These are phyloP conservation scores for Bacidia gigantensis DNA, from an alignment of 495 filamentous ascomycete species.

Conservation along the genomic window DNA sequence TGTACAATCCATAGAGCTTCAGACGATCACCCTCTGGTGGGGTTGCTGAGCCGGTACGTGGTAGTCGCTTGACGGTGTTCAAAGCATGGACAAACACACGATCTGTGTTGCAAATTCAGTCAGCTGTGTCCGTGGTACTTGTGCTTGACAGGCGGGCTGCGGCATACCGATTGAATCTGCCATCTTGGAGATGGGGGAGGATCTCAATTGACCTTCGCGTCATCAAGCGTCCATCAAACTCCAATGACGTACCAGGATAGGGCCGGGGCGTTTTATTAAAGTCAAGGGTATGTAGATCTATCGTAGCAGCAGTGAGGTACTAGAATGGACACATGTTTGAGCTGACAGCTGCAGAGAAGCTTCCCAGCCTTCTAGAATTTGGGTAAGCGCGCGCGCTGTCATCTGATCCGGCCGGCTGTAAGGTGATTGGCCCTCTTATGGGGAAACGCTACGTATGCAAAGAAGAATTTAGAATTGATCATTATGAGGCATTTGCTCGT, in stretches of 20 bases:
- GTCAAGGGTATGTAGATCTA: too few species aligned
- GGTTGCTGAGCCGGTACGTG: constrained; percentile 75
- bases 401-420: not conserved
- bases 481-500: too few species aligned
- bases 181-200: constrained; percentile 34
- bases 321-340: too few species aligned
- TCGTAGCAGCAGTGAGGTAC: too few species aligned
- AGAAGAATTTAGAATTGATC: too few species aligned
- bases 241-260: too few species aligned
- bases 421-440: not conserved
- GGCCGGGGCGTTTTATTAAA: too few species aligned
- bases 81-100: constrained; percentile 97
- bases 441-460: not conserved
- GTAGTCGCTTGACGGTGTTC: constrained; percentile 95
- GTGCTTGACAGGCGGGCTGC: not conserved
- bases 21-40: constrained; percentile 76
- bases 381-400: not conserved
- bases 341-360: too few species aligned
- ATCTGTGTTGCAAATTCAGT: constrained; percentile 46
- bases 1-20: constrained; percentile 92
- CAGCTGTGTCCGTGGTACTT: not conserved
- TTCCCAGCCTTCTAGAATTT: not conserved
- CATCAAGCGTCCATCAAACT: too few species aligned
- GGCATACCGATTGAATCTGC: constrained; percentile 43
- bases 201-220: too few species aligned